Conservation (phyloP, 2,329 filamentous ascomycete genomes). For the Aureobasidium sp. region DNA sequence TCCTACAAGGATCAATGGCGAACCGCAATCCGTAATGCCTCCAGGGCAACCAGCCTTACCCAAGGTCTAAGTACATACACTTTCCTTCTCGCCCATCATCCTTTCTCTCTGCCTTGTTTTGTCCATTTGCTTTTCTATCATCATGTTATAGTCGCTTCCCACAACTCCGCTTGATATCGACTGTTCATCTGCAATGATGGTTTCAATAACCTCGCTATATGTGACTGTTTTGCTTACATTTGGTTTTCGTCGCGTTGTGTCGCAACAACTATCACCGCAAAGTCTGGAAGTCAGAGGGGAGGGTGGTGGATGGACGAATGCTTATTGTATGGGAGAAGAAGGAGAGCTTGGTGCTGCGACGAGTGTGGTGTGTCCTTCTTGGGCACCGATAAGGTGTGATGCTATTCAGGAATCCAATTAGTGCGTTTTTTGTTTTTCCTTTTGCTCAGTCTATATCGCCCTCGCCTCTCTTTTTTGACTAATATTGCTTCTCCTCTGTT, state of each 20-base stretch:
- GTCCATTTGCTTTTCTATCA: neutral
- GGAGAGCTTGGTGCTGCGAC: conserved; percentile 27
- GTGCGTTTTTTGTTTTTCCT: conserved; percentile 29
- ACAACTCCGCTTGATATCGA: no score
- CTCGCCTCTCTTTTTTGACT: no score
- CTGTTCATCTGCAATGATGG: neutral
- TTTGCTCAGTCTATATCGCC: no score
- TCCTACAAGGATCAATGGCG: neutral
- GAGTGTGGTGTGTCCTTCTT: conserved; percentile 29
- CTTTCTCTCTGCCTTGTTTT: neutral
- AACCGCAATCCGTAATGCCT: neutral
- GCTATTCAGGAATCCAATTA: conserved; percentile 37
- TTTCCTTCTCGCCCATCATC: neutral
- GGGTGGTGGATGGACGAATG: neutral
- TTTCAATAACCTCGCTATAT: neutral
- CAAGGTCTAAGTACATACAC: neutral
- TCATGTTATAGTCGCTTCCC: neutral
- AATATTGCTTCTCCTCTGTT: no score
- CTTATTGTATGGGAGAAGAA: conserved; percentile 1
- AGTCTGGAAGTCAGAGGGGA: neutral
- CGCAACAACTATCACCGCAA: neutral
- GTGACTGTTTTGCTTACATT: neutral
- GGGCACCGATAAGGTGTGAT: conserved; percentile 35
- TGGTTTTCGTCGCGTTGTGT: neutral
- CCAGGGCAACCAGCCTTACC: neutral